Conservation (phyloP, 1,139 yeast species). For the Wickerhamiella pararugosa region DNA sequence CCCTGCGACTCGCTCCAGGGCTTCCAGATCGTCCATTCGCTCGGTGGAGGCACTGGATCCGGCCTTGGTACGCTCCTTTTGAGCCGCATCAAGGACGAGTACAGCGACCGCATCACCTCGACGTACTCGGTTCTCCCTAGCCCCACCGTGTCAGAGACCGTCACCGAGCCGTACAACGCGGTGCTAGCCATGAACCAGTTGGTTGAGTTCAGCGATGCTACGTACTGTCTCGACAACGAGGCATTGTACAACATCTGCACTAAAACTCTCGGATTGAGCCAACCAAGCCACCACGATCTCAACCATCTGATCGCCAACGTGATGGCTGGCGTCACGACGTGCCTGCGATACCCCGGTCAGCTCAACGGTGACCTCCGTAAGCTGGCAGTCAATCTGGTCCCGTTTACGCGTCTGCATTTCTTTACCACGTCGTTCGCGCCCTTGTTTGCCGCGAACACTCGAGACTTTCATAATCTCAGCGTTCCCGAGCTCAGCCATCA, state of each 20-base stretch:
- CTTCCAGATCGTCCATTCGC: conserved; percentile 82
- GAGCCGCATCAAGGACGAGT: conserved; percentile 72
- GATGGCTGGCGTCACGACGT: conserved; percentile 83
- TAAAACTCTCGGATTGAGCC: conserved; percentile 62
- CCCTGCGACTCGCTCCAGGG: conserved; percentile 87
- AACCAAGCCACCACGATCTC: conserved; percentile 64
- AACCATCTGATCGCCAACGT: conserved; percentile 74
- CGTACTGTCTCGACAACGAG: conserved; percentile 89
- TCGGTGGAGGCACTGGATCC: conserved; percentile 96
- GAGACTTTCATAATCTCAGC: conserved; percentile 67
- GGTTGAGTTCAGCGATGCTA: conserved; percentile 80
- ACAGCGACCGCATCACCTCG: conserved; percentile 91
- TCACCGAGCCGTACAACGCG: conserved; percentile 88
- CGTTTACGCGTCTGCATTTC: conserved; percentile 89
- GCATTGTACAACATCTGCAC: conserved; percentile 83
- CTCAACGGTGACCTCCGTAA: conserved; percentile 82
- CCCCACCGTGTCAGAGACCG: conserved; percentile 82
- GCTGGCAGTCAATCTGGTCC: conserved; percentile 83
- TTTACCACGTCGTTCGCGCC: conserved; percentile 95
- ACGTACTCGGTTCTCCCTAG: conserved; percentile 88
- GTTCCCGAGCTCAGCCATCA: conserved; percentile 90
- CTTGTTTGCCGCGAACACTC: conserved; percentile 53
- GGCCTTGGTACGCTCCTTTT: conserved; percentile 86
- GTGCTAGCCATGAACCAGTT: conserved; percentile 85
- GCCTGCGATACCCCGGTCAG: conserved; percentile 88